A percentile compares a stretch with the other conserved stretches of the same genome.
phyloP scores from a whole-genome alignment of 257 asterid genomes.

The Lithospermum erythrorhizon region DNA sequence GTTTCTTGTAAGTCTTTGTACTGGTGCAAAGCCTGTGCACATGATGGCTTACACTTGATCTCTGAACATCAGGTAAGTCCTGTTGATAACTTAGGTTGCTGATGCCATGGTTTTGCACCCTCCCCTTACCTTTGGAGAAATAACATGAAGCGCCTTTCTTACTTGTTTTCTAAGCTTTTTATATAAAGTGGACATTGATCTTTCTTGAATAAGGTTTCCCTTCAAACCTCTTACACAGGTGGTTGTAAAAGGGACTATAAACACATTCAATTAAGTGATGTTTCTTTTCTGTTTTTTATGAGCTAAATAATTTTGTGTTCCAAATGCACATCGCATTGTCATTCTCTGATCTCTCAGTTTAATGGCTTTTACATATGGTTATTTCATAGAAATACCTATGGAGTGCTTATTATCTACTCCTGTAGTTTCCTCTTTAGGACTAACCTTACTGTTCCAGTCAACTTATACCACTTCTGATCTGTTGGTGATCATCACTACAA shows the following conservation, averaged over 20 bases:
- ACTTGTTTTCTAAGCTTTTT: too few species aligned
- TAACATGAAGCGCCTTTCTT: too few species aligned
- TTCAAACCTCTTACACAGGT: background rate
- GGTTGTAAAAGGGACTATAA: background rate
- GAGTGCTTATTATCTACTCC: too few species aligned
- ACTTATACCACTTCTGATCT: background rate
- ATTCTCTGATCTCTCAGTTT: too few species aligned
- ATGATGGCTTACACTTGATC: slow-evolving; percentile 97
- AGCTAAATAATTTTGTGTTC: background rate
- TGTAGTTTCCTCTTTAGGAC: too few species aligned
- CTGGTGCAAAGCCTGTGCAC: slow-evolving; percentile 48
- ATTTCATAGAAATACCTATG: too few species aligned
- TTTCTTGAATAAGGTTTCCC: background rate
- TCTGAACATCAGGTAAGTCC: slow-evolving; percentile 87
- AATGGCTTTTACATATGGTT: too few species aligned
- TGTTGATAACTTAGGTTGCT: slow-evolving; percentile 35
- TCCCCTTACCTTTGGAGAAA: too few species aligned
- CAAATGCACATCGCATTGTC: background rate
- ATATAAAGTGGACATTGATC: background rate
- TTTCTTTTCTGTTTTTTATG: too few species aligned
- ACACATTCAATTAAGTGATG: too few species aligned
- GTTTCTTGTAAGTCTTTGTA: background rate
- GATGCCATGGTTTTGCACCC: too few species aligned
- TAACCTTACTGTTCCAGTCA: too few species aligned
- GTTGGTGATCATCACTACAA: background rate